Evolutionary conservation across 768 basidiomycete genomes (phyloP).

Genomic region (Lactarius psammicola): DNA sequence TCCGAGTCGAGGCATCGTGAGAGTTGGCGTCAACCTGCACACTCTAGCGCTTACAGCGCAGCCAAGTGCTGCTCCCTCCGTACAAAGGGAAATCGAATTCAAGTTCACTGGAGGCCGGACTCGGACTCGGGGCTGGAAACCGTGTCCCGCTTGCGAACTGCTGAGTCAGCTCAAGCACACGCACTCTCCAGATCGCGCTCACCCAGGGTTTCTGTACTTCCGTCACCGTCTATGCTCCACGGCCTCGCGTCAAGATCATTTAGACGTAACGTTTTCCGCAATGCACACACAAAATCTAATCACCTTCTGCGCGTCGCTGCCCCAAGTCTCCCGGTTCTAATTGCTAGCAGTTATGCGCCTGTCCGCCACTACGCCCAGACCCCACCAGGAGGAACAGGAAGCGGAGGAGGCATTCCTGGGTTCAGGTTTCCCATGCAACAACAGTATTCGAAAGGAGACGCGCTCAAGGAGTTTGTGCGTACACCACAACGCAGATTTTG

Average conservation of each 20-base stretch:
- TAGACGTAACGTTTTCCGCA: not conserved
- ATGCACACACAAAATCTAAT: not conserved
- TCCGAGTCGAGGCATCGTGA: too few relatives aligned
- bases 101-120: too few relatives aligned
- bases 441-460: slow-evolving; percentile 77
- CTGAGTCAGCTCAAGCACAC: not conserved
- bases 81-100: too few relatives aligned
- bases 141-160: too few relatives aligned
- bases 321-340: not conserved
- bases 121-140: too few relatives aligned
- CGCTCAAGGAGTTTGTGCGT: slow-evolving; percentile 75
- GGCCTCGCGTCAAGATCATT: slow-evolving; percentile 9
- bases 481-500: not conserved
- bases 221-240: slow-evolving; percentile 17
- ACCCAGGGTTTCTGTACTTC: not conserved
- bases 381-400: slow-evolving; percentile 42
- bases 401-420: slow-evolving; percentile 55
- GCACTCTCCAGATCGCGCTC: not conserved
- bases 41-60: too few relatives aligned
- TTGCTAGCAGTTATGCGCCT: not conserved
- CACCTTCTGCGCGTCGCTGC: not conserved
- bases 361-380: slow-evolving; percentile 48
- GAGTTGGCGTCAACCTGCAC: too few relatives aligned
- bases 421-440: slow-evolving; percentile 48
- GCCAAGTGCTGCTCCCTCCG: too few relatives aligned